Base-by-base conservation (phyloP, 2,329 filamentous ascomycete genomes). In the Fusarium decemcellulare region DNA sequence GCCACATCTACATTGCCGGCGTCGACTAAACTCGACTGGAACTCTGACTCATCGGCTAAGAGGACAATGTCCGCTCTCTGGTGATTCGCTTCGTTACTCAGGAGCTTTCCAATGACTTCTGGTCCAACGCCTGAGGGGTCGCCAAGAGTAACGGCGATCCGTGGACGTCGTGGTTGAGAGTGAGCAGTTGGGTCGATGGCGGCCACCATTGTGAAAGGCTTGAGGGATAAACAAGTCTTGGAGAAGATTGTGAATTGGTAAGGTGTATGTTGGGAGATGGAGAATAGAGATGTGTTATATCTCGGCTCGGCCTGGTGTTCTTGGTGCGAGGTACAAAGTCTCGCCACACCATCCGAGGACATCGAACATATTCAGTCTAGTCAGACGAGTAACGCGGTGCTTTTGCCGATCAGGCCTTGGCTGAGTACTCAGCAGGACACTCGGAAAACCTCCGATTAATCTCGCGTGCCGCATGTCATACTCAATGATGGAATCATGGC, bases 51-150 rank as follows among this genome's bases (percentile, higher is more conserved):
- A 51, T 78, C 76, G 10, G 76, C 77, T 2, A 79, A 65, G 3
- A 79, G 52, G 16, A 75, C 29, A 29, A 79, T 70, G 51, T 78
- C 75, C n/a, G 76, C 76, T 36, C 70, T 62, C 44, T 71, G 27
- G 4, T 30, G 55, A 61, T 79, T 79, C 9, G 58, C 50, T 1
- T 72, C 65, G 59, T 79, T 66, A 52, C 68, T 72, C 14, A 79
- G 71, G 8, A 79, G 74, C 55, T 78, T 79, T 18, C 76, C 76
- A 23, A 65, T 61, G 6, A 79, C 63, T 61, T 79, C 77, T 15
- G 76, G 76, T 1, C 77, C 77, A 40, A 78, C 68, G 7, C 77
- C 76, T 8, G 76, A 66, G 9, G 77, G 73, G 46, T 79, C 77
- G 12, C 77, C 77, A 9, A 79, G 52, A 0, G 76, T 79, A 12